Evolutionary conservation across 2,329 filamentous ascomycete genomes (phyloP).

Genomic region (Colletotrichum acutatum): DNA sequence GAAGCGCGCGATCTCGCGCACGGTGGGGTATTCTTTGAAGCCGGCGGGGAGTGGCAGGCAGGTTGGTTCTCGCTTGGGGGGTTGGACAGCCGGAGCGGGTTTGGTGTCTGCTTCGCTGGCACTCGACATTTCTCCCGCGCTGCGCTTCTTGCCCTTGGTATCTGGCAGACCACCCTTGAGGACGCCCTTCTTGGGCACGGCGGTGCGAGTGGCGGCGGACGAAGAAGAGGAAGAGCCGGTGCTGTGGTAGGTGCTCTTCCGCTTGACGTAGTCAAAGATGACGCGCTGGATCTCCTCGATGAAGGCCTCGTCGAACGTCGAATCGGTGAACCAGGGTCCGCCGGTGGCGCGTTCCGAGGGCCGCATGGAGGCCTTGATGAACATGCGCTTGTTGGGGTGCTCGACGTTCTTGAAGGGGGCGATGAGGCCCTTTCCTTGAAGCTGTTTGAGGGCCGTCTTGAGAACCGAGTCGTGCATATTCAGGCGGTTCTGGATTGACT

Average conservation of each 20-base stretch:
- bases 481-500: constrained; percentile 81
- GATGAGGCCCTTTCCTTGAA: constrained; percentile 85
- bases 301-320: constrained; percentile 88
- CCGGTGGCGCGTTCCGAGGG: constrained; percentile 93
- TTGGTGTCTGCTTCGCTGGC: constrained; percentile 40
- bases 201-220: constrained; percentile 46
- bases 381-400: constrained; percentile 92
- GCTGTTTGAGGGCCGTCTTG: constrained; percentile 83
- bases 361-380: constrained; percentile 86
- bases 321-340: constrained; percentile 94
- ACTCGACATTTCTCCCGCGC: constrained; percentile 57
- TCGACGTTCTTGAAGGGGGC: constrained; percentile 92
- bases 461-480: constrained; percentile 87
- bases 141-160: constrained; percentile 61
- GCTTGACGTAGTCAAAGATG: constrained; percentile 79
- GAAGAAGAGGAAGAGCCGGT: constrained; percentile 44
- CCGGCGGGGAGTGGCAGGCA: constrained; percentile 69
- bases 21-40: constrained; percentile 83
- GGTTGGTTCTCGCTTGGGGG: constrained; percentile 47
- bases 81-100: constrained; percentile 41
- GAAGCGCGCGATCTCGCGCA: constrained; percentile 79
- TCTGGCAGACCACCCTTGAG: constrained; percentile 58
- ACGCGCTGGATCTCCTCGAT: constrained; percentile 80
- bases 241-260: constrained; percentile 75
- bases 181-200: constrained; percentile 66